These are phyloP conservation scores for Teratosphaeria viscida DNA, from an alignment of 2,329 filamentous ascomycete genomes.

Conservation along the genomic window DNA sequence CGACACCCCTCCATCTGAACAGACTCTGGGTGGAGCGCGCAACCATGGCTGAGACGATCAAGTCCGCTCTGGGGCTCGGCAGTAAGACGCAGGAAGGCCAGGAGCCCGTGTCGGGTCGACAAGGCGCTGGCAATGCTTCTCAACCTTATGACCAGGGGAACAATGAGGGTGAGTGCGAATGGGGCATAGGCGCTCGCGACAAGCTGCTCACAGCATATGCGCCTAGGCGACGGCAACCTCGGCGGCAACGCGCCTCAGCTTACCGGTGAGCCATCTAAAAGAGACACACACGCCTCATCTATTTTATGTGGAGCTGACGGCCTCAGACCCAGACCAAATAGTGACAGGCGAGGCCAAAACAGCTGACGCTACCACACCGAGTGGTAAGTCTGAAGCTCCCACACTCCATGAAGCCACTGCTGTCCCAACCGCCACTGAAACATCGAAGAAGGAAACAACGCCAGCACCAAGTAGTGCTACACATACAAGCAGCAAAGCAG, in stretches of 20 bases:
- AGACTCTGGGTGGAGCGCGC: neutral
- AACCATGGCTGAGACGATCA: constrained; percentile 5
- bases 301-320: neutral
- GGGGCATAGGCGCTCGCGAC: neutral
- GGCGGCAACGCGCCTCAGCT: constrained; percentile 11
- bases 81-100: constrained; percentile 22
- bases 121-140: constrained; percentile 54
- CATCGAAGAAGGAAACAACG: constrained; percentile 1
- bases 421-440: constrained; percentile 1
- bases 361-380: constrained; percentile 4
- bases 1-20: too few species aligned
- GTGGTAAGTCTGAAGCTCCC: constrained; percentile 8
- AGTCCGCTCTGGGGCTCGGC: constrained; percentile 7
- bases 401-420: neutral
- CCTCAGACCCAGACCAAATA: constrained; percentile 1
- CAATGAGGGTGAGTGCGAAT: constrained; percentile 41
- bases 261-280: constrained; percentile 5
- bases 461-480: neutral
- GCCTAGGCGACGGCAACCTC: constrained; percentile 5
- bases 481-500: constrained; percentile 2
- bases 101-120: constrained; percentile 63
- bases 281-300: neutral
- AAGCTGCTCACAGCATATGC: neutral
- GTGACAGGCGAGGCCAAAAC: constrained; percentile 1
- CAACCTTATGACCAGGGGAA: constrained; percentile 77